Evolutionary conservation across 2,329 filamentous ascomycete genomes (phyloP).

Genomic region (Talaromyces sp.): DNA sequence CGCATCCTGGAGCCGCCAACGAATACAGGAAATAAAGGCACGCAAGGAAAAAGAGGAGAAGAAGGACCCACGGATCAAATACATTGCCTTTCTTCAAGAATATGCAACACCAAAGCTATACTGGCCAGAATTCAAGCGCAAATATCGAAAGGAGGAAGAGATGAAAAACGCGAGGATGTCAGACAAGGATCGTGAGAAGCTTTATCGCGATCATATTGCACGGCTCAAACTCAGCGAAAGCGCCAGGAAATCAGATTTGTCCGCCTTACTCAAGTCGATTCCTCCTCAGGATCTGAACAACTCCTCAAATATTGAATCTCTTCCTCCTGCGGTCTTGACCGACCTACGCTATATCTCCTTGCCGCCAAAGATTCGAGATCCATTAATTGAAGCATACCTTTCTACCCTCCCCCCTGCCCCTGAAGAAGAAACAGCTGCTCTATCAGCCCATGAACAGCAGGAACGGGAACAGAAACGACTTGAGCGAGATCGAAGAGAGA

Average conservation of each 20-base stretch:
- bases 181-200: slow-evolving; percentile 47
- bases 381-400: slow-evolving; percentile 41
- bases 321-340: slow-evolving; percentile 39
- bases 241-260: slow-evolving; percentile 43
- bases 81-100: slow-evolving; percentile 72
- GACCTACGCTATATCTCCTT: slow-evolving; percentile 44
- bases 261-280: slow-evolving; percentile 40
- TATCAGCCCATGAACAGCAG: slow-evolving; percentile 36
- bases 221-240: slow-evolving; percentile 44
- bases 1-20: slow-evolving; percentile 74
- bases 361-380: slow-evolving; percentile 33
- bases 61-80: slow-evolving; percentile 75
- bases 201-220: slow-evolving; percentile 44
- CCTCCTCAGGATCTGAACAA: slow-evolving; percentile 37
- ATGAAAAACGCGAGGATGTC: slow-evolving; percentile 54
- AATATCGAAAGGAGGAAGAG: slow-evolving; percentile 72
- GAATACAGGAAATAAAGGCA: slow-evolving; percentile 67
- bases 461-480: slow-evolving; percentile 32
- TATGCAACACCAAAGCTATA: slow-evolving; percentile 87
- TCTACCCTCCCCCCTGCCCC: slow-evolving; percentile 39
- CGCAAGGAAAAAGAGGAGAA: slow-evolving; percentile 70
- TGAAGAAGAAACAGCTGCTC: slow-evolving; percentile 23
- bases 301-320: slow-evolving; percentile 34
- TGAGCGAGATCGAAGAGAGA: slow-evolving; percentile 42
- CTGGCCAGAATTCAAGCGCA: slow-evolving; percentile 94